Conservation (phyloP, 2,329 filamentous ascomycete species). For the Bretziella fagacearum region DNA sequence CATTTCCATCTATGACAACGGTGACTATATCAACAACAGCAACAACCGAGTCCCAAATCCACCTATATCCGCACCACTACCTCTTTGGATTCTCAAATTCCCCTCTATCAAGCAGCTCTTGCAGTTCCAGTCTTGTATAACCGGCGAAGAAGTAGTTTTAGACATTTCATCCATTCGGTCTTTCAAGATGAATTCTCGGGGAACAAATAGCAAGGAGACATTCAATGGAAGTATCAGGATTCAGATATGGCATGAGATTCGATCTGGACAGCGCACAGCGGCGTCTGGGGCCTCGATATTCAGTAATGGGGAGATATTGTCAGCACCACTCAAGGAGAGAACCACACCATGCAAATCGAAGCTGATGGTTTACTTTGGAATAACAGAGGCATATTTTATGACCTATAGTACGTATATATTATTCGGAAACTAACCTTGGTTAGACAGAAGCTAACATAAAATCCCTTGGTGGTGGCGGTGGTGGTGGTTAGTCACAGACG, state of each 20-base stretch:
- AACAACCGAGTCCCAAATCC: background rate
- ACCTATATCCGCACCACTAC: background rate
- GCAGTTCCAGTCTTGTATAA: slow-evolving; percentile 5
- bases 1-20: slow-evolving; percentile 1
- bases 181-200: background rate
- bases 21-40: background rate
- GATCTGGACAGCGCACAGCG: background rate
- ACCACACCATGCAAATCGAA: background rate
- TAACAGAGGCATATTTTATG: slow-evolving; percentile 1
- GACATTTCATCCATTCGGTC: slow-evolving; percentile 7
- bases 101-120: background rate
- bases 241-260: slow-evolving; percentile 8
- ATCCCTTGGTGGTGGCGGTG: background rate
- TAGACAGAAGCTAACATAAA: background rate
- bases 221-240: slow-evolving; percentile 6
- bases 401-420: slow-evolving; percentile 5
- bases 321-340: background rate
- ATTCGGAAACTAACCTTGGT: background rate
- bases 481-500: slow-evolving; percentile 2
- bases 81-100: slow-evolving; percentile 6
- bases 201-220: background rate
- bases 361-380: slow-evolving; percentile 3
- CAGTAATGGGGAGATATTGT: background rate
- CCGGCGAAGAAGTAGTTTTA: slow-evolving; percentile 6
- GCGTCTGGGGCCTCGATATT: background rate